phyloP scores from a whole-genome alignment of 352 stramenopile species.

The Pythium angustatum region DNA sequence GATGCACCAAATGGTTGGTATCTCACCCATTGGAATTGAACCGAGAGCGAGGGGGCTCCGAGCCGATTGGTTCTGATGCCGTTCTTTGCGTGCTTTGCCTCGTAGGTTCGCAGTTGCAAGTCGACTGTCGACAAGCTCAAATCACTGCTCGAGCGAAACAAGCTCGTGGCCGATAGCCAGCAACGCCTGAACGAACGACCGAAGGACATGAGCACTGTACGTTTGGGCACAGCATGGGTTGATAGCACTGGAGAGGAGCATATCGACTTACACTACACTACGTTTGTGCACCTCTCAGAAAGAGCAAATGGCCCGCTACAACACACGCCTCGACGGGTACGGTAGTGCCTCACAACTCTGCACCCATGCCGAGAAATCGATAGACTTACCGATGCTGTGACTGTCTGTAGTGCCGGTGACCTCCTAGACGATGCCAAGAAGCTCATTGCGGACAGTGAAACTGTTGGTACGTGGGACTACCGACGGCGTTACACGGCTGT shows the following conservation, averaged over 20 bases:
- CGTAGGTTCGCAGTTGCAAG: slow-evolving; percentile 75
- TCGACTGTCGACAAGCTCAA: slow-evolving; percentile 88
- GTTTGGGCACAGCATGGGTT: background rate
- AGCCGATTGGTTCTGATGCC: no score
- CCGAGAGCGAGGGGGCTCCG: no score
- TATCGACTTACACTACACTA: no score
- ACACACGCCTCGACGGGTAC: slow-evolving; percentile 68
- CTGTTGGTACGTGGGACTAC: slow-evolving; percentile 45
- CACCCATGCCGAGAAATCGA: no score
- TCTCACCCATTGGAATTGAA: no score
- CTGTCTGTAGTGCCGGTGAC: slow-evolving; percentile 53
- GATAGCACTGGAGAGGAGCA: no score
- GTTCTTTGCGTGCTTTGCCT: no score
- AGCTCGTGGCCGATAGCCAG: slow-evolving; percentile 72
- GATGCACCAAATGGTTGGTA: slow-evolving; percentile 72
- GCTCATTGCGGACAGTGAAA: slow-evolving; percentile 70
- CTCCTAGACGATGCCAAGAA: slow-evolving; percentile 68
- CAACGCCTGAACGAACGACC: slow-evolving; percentile 55
- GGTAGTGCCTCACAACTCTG: background rate
- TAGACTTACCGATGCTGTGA: background rate
- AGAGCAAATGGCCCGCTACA: slow-evolving; percentile 73
- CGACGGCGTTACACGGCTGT: no score
- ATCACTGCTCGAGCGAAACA: slow-evolving; percentile 71
- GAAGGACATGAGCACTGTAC: slow-evolving; percentile 41
- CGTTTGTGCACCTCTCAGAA: slow-evolving; percentile 29